phyloP scores from a whole-genome alignment of 2,329 filamentous ascomycete species.

The Endoconidiophora laricicola region DNA sequence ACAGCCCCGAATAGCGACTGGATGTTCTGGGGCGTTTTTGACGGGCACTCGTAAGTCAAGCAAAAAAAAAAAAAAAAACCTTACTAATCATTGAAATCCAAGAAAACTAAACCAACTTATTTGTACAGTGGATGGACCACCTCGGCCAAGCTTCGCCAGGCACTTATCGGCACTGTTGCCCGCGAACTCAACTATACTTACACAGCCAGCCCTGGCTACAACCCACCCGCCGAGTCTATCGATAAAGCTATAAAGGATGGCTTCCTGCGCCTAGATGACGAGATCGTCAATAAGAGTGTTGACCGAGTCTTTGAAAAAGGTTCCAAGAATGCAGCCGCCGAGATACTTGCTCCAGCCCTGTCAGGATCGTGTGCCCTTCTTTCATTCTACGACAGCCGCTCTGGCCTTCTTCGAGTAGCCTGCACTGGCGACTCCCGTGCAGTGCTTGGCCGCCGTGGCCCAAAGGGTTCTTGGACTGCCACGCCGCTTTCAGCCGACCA shows the following conservation, averaged over 20 bases:
- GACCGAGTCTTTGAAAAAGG: conserved; percentile 79
- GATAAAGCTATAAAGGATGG: conserved; percentile 85
- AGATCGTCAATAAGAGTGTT: conserved; percentile 87
- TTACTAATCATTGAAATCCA: conserved; percentile 38
- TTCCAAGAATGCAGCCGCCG: conserved; percentile 78
- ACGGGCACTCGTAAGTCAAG: conserved; percentile 68
- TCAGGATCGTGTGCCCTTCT: conserved; percentile 95
- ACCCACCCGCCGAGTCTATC: conserved; percentile 63
- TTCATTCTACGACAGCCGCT: conserved; percentile 84
- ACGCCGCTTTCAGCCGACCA: conserved; percentile 83
- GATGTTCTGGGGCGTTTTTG: conserved; percentile 99
- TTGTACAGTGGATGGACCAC: conserved; percentile 77
- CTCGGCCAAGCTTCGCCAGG: conserved; percentile 84
- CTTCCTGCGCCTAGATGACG: conserved; percentile 75
- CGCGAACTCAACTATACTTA: conserved; percentile 87
- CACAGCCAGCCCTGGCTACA: conserved; percentile 46
- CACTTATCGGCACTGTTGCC: conserved; percentile 81
- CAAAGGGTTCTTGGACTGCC: conserved; percentile 80
- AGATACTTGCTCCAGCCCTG: conserved; percentile 78
- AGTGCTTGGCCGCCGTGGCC: conserved; percentile 64
- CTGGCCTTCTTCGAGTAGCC: conserved; percentile 78
- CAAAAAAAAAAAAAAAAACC: not conserved
- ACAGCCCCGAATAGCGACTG: conserved; percentile 56
- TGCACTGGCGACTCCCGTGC: conserved; percentile 95
- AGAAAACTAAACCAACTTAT: not conserved